Percentiles rank a stretch among this genome's conserved stretches.
Evolutionary conservation across 805 yeast genomes (phyloP).

Genomic region (Teunomyces funiuensis): DNA sequence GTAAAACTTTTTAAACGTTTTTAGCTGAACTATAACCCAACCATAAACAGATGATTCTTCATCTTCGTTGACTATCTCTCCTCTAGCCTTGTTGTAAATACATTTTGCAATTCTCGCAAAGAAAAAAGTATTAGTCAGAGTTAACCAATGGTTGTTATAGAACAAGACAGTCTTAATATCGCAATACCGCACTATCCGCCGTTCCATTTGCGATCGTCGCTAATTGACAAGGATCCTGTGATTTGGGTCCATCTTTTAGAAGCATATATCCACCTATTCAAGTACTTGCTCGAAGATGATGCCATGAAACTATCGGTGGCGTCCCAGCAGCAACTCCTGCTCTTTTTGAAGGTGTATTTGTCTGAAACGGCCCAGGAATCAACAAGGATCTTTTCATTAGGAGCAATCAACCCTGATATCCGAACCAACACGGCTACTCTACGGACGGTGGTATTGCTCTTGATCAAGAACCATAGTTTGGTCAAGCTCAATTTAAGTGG

Average conservation of each 20-base stretch:
- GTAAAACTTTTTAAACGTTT: too few species aligned
- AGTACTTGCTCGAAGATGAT: conserved; percentile 40
- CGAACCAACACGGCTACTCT: conserved; percentile 49
- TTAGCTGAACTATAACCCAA: too few species aligned
- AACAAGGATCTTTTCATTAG: conserved; percentile 62
- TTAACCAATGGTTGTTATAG: conserved; percentile 1
- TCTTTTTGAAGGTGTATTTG: conserved; percentile 57
- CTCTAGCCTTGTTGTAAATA: not conserved
- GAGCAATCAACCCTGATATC: conserved; percentile 72
- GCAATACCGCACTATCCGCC: conserved; percentile 76
- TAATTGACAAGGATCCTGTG: conserved; percentile 80
- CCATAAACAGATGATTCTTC: too few species aligned
- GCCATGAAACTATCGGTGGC: conserved; percentile 44
- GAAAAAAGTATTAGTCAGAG: not conserved
- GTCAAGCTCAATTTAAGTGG: conserved; percentile 58
- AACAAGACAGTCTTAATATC: conserved; percentile 23
- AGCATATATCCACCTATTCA: conserved; percentile 55
- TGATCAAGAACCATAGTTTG: conserved; percentile 53
- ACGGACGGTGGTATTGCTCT: conserved; percentile 49
- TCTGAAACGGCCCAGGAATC: conserved; percentile 62
- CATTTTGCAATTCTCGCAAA: not conserved
- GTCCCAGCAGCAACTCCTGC: conserved; percentile 57
- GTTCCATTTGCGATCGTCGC: conserved; percentile 68
- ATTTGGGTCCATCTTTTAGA: conserved; percentile 76
- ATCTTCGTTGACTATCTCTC: not conserved